These are phyloP conservation scores for Quercus mongolica DNA, from an alignment of 306 rosid genomes.

Conservation along the genomic window DNA sequence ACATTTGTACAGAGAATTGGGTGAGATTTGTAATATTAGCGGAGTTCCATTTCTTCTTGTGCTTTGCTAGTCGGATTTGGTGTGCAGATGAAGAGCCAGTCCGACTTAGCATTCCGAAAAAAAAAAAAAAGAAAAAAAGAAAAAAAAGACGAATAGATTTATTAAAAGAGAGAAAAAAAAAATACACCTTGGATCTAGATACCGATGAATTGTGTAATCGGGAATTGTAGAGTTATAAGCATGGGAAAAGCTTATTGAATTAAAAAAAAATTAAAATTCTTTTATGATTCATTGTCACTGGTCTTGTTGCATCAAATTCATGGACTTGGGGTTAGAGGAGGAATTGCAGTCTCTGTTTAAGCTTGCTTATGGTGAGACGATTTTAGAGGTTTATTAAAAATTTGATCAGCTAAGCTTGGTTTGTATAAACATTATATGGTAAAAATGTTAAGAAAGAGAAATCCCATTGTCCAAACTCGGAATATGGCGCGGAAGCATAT, in stretches of 20 bases:
- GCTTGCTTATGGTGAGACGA: neutral
- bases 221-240: constrained; percentile 81
- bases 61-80: constrained; percentile 50
- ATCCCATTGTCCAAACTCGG: neutral
- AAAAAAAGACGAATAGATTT: constrained; percentile 38
- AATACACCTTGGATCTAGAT: constrained; percentile 57
- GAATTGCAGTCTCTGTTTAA: neutral
- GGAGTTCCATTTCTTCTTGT: constrained; percentile 62
- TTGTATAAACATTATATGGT: neutral
- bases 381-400: neutral
- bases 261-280: constrained; percentile 56
- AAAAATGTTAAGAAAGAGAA: neutral
- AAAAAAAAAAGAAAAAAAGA: neutral
- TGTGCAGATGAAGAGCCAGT: constrained; percentile 32
- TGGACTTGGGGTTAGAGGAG: neutral
- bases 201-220: constrained; percentile 60
- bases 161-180: constrained; percentile 9
- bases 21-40: constrained; percentile 77
- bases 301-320: constrained; percentile 3
- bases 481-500: neutral
- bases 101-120: constrained; percentile 35
- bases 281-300: constrained; percentile 27
- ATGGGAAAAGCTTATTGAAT: constrained; percentile 57
- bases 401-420: neutral
- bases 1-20: constrained; percentile 76